These are phyloP conservation scores for Dunaliella primolecta DNA, from an alignment of 139 green algal species.

Conservation along the genomic window DNA sequence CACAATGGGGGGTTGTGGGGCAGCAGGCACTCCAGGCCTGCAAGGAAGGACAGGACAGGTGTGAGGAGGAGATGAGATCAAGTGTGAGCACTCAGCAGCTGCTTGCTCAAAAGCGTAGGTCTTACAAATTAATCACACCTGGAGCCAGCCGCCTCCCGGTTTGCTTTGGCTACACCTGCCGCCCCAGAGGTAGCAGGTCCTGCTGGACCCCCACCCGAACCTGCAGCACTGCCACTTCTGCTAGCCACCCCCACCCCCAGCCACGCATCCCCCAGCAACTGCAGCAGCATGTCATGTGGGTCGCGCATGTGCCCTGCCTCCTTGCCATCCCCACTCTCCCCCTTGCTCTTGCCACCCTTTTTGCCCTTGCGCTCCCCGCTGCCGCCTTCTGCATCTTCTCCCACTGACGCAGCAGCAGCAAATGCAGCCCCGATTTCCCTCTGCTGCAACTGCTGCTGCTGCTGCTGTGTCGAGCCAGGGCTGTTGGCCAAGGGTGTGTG, in stretches of 20 bases:
- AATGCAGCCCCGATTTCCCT: background rate
- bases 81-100: background rate
- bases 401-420: background rate
- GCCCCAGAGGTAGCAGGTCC: too few relatives aligned
- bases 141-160: background rate
- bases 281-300: background rate
- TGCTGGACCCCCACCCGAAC: background rate
- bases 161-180: background rate
- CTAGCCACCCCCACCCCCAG: slow-evolving; percentile 2
- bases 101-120: background rate
- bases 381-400: background rate
- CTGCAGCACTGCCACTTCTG: background rate
- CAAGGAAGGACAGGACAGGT: background rate
- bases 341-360: background rate
- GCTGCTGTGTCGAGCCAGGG: background rate
- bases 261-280: slow-evolving; percentile 20
- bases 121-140: background rate
- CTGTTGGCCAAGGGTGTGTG: background rate
- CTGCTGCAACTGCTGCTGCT: background rate
- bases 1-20: background rate
- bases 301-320: background rate
- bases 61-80: background rate
- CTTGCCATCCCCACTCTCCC: background rate
- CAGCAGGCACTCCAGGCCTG: background rate
- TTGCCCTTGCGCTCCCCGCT: background rate